Percentiles rank a stretch among this genome's conserved stretches.
Evolutionary conservation across 805 yeast genomes (phyloP).

Genomic region (Komagataella kurtzmanii): DNA sequence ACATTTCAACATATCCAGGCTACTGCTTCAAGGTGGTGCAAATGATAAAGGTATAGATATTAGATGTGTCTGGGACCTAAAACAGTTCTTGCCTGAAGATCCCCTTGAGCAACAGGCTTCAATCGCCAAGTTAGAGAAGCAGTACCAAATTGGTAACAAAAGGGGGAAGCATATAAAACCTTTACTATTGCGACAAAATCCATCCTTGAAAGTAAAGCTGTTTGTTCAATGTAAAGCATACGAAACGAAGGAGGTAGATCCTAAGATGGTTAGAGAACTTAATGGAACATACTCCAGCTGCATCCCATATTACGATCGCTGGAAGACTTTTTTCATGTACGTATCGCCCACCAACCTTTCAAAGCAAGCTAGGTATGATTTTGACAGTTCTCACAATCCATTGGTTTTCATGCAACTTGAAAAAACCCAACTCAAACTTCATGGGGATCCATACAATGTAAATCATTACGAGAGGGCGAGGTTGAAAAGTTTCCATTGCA

Average conservation of each 20-base stretch:
- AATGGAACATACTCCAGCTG: conserved; percentile 34
- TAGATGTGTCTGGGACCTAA: conserved; percentile 35
- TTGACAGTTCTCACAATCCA: conserved; percentile 32
- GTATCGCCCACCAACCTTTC: conserved; percentile 34
- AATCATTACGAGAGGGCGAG: conserved; percentile 25
- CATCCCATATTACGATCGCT: conserved; percentile 12
- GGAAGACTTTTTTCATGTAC: conserved; percentile 22
- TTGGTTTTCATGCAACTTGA: conserved; percentile 27
- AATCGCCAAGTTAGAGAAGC: not conserved
- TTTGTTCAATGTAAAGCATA: conserved; percentile 46
- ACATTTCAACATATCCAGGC: conserved; percentile 20
- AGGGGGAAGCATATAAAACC: conserved; percentile 14
- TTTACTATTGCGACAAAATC: conserved; percentile 6
- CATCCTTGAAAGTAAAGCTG: conserved; percentile 21
- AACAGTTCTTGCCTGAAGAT: conserved; percentile 7
- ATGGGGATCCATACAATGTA: conserved; percentile 16
- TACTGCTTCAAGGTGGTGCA: conserved; percentile 38
- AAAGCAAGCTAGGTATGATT: conserved; percentile 27
- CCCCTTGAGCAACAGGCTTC: not conserved
- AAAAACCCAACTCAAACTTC: conserved; percentile 14
- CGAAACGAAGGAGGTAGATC: conserved; percentile 24
- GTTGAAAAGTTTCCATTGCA: conserved; percentile 21
- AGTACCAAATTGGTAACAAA: conserved; percentile 5
- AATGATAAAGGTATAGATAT: conserved; percentile 46
- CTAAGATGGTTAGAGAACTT: conserved; percentile 35